Evolutionary conservation across 2,329 filamentous ascomycete genomes (phyloP).

Genomic region (Nemania serpens): DNA sequence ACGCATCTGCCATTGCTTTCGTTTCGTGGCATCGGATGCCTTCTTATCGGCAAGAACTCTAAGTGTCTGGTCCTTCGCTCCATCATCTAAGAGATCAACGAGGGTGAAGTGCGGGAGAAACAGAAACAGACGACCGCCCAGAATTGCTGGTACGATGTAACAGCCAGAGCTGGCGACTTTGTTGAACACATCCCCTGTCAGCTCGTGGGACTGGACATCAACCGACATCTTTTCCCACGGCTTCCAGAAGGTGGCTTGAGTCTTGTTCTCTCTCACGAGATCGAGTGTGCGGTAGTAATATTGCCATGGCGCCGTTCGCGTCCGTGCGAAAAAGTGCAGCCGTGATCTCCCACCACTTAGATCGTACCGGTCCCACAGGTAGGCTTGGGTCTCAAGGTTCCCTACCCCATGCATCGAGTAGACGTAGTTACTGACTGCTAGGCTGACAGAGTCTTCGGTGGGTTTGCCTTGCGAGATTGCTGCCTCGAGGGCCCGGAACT

Average conservation of each 20-base stretch:
- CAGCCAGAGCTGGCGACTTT: neutral
- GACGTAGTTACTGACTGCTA: neutral
- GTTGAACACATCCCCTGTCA: neutral
- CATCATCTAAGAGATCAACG: neutral
- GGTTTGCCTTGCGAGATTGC: neutral
- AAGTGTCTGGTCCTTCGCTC: neutral
- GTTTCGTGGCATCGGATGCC: neutral
- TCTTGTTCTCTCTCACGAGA: neutral
- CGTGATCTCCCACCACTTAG: neutral
- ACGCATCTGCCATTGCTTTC: neutral
- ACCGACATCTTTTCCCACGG: constrained; percentile 3
- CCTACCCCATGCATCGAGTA: neutral
- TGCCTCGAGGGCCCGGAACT: neutral
- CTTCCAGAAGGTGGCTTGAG: neutral
- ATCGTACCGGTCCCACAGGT: neutral
- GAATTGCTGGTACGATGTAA: neutral
- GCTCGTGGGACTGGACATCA: neutral
- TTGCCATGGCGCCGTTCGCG: neutral
- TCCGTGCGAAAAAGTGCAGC: constrained; percentile 1
- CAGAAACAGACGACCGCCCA: neutral
- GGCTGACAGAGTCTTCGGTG: neutral
- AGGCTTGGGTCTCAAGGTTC: neutral
- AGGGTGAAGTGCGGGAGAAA: constrained; percentile 3
- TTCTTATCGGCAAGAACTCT: neutral
- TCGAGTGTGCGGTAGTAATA: neutral